Conservation (phyloP, 164 flowering plant genomes). For the Vitis amurensis region DNA sequence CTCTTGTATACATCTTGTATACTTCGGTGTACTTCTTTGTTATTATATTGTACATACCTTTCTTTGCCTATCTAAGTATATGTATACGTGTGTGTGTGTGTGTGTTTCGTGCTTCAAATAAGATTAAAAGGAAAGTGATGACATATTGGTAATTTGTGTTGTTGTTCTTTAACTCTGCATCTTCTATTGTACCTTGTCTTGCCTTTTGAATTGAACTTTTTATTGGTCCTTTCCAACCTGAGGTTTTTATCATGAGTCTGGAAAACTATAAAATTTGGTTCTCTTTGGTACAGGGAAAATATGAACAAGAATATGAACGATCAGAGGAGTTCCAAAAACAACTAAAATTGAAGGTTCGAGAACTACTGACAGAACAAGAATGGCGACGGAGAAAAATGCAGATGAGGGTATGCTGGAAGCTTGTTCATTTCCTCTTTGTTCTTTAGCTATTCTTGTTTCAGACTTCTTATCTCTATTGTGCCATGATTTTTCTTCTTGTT, state of each 20-base stretch:
- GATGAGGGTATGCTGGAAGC: constrained; percentile 67
- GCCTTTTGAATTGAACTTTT: too few species aligned
- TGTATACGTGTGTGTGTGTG: too few species aligned
- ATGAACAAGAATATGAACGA: constrained; percentile 75
- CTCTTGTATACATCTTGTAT: too few species aligned
- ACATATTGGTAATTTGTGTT: not conserved
- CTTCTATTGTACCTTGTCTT: not conserved
- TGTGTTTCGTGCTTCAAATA: too few species aligned
- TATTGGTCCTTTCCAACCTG: not conserved
- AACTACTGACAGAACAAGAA: constrained; percentile 90
- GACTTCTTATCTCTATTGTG: not conserved
- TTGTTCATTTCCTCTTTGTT: not conserved
- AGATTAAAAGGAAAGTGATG: too few species aligned
- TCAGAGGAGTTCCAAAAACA: constrained; percentile 88
- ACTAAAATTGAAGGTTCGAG: constrained; percentile 77
- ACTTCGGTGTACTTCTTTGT: too few species aligned
- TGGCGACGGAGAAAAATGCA: constrained; percentile 99
- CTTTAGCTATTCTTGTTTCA: not conserved
- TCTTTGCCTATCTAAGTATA: too few species aligned
- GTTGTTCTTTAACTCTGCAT: not conserved
- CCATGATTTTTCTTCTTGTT: constrained; percentile 6
- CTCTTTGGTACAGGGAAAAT: constrained; percentile 61
- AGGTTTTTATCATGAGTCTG: not conserved
- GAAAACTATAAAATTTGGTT: not conserved
- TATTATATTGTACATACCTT: too few species aligned